Evolutionary conservation across 2,329 filamentous ascomycete species (phyloP).

Genomic region (Exophiala calicioides): DNA sequence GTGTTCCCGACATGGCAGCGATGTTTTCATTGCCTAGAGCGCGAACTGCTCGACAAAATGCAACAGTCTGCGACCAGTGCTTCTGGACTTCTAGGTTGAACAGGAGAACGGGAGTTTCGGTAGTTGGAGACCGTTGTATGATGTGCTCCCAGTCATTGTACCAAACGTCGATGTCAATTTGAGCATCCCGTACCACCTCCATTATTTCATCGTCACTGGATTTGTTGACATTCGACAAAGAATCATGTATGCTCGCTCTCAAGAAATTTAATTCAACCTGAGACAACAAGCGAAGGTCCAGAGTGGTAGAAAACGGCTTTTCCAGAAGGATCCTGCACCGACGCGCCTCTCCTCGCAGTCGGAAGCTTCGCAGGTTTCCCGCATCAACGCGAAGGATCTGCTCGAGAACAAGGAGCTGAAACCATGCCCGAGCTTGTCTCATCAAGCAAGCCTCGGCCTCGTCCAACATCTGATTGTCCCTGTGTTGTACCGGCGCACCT

Average conservation of each 20-base stretch:
- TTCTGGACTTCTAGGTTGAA: conserved; percentile 55
- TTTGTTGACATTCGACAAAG: conserved; percentile 32
- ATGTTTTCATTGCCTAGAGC: conserved; percentile 53
- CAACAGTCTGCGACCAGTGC: conserved; percentile 57
- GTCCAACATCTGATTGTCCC: background rate
- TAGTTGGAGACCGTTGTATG: conserved; percentile 34
- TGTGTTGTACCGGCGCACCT: conserved; percentile 19
- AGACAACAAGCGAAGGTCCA: conserved; percentile 55
- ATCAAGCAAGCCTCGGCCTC: conserved; percentile 36
- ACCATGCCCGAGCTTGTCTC: conserved; percentile 52
- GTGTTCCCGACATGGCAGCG: conserved; percentile 51
- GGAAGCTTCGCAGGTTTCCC: conserved; percentile 48
- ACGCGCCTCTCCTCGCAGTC: conserved; percentile 40
- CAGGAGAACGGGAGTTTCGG: conserved; percentile 42
- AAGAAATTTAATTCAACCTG: conserved; percentile 47
- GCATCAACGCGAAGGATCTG: conserved; percentile 52
- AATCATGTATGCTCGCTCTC: conserved; percentile 38
- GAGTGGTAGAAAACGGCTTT: conserved; percentile 45
- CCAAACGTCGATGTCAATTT: conserved; percentile 53
- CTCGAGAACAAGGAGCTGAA: conserved; percentile 55
- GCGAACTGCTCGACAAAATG: conserved; percentile 54
- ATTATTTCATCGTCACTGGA: conserved; percentile 41
- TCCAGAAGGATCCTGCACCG: conserved; percentile 49
- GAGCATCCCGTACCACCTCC: conserved; percentile 47
- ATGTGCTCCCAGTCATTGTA: conserved; percentile 32